These are phyloP conservation scores for Phlebiopsis flavidoalba DNA, from an alignment of 768 basidiomycete species.

Conservation along the genomic window DNA sequence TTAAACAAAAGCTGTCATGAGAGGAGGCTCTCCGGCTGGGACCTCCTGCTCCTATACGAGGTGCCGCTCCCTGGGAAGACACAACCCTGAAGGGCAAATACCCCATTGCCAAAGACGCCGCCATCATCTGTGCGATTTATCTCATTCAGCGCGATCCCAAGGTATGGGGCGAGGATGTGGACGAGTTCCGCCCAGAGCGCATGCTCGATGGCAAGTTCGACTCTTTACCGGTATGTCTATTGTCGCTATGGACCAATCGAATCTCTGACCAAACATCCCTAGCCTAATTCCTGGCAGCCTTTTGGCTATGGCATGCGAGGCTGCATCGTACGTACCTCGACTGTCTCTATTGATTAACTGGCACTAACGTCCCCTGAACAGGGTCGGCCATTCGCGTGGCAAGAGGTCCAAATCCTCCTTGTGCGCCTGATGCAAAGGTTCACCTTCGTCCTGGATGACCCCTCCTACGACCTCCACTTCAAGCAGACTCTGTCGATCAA, in stretches of 20 bases:
- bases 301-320: slow-evolving; percentile 26
- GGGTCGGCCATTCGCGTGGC: slow-evolving; percentile 43
- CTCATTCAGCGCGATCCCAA: slow-evolving; percentile 34
- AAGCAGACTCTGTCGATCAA: slow-evolving; percentile 45
- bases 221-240: slow-evolving; percentile 30
- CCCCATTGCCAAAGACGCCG: slow-evolving; percentile 17
- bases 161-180: slow-evolving; percentile 45
- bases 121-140: background rate
- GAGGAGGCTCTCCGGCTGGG: slow-evolving; percentile 30
- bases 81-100: slow-evolving; percentile 34
- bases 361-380: background rate
- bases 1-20: slow-evolving; percentile 27
- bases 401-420: slow-evolving; percentile 39
- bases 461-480: slow-evolving; percentile 38
- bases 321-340: slow-evolving; percentile 19
- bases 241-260: background rate
- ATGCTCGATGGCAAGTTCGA: slow-evolving; percentile 46
- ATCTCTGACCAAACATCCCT: background rate
- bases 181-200: slow-evolving; percentile 41
- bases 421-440: slow-evolving; percentile 39
- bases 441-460: slow-evolving; percentile 37
- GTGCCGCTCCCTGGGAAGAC: slow-evolving; percentile 29
- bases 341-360: background rate
- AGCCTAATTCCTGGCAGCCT: slow-evolving; percentile 41
- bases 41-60: slow-evolving; percentile 31